Percentiles rank a stretch among this genome's conserved stretches.
These are phyloP conservation scores for Dalbergia cultrata DNA, from an alignment of 306 rosid genomes.

Conservation along the genomic window DNA sequence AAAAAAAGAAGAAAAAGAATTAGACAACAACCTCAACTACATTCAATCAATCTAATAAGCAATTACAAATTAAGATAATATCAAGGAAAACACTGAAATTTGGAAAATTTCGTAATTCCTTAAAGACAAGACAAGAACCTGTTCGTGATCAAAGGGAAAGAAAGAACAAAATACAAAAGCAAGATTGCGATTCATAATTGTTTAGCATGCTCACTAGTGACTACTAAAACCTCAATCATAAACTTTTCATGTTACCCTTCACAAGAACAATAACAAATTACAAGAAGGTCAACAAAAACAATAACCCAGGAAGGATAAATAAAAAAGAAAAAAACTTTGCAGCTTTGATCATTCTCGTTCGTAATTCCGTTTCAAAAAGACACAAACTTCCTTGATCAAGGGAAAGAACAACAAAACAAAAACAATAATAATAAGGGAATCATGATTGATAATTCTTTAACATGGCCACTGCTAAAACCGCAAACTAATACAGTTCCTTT, in stretches of 20 bases:
- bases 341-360: background rate
- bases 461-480: too few relatives aligned
- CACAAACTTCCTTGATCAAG: too few relatives aligned
- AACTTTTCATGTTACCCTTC: background rate
- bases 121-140: background rate
- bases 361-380: background rate
- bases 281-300: background rate
- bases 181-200: background rate
- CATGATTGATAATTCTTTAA: too few relatives aligned
- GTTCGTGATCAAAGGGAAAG: background rate
- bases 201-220: background rate
- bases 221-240: background rate
- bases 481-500: too few relatives aligned
- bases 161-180: background rate
- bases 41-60: background rate
- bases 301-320: background rate
- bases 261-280: background rate
- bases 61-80: background rate
- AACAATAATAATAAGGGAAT: too few relatives aligned
- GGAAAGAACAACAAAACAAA: background rate
- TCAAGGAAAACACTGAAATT: background rate
- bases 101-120: background rate
- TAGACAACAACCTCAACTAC: constrained; percentile 8
- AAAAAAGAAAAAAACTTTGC: too few relatives aligned
- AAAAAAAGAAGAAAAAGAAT: background rate